Evolutionary conservation across 257 asterid genomes (phyloP), one percentile per base, ranked within the genome.

Genomic region (Mitragyna speciosa): DNA sequence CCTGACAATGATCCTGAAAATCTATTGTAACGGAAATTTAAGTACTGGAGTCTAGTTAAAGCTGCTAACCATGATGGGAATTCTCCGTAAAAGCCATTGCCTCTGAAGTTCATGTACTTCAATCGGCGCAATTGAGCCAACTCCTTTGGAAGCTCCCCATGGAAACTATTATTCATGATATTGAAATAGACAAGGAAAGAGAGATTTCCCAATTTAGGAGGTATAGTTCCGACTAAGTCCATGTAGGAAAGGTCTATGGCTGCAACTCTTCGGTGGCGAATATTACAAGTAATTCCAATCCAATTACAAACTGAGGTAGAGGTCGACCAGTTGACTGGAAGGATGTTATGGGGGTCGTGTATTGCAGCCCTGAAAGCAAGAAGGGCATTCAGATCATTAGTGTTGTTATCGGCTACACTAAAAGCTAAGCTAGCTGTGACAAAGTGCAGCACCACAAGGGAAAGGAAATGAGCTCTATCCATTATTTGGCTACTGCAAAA

Each of bases 171-270:
- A 70, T 41, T 22, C 26, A 56, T 68, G 12, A 86, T 10, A 67
- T 79, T 72, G 19, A 86, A 75, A 15, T 70, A 68, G 20, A 22
- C 52, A 12, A 84, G 87, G 12, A 73, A 86, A 36, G 78, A 75
- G 6, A 75, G 78, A 28, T 56, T 75, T 7, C 78, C 78, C 69
- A 75, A 17, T 0, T 75, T 30, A 0, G 79, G 56, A 75, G 71
- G 58, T 14, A 75, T 20, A 30, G 33, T 59, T 5, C 79, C 79
- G 2, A 9, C 12, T 10, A 75, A n/a, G 36, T 39, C 22, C 71
- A 75, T 52, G 56, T 26, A 3, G 5, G 79, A 59, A 49, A 49
- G 56, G 15, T 49, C 56, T 36, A 36, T 36, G 41, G 41, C 41
- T 36, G 41, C 41, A 36, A 36, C 41, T 36, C 41, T 36, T 1